Evolutionary conservation across 2,329 filamentous ascomycete species (phyloP), one percentile per base, ranked within the genome.

Genomic region (Hymenoscyphus scutula): DNA sequence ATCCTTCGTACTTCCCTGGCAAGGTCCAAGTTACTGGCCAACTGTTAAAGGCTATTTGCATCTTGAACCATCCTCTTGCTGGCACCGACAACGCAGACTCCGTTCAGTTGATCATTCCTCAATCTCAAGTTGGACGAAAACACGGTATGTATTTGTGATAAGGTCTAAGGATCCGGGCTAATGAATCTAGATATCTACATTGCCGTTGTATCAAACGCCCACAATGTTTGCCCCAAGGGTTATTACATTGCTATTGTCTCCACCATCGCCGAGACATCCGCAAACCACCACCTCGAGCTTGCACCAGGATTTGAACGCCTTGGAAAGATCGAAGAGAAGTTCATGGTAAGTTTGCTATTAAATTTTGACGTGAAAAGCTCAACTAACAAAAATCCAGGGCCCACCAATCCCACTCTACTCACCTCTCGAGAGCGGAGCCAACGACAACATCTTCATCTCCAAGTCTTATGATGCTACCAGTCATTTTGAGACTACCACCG

Each of bases 161-260:
- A 48, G 8, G 2, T 29, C 6, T 10, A 30, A n/a, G 17, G 19
- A n/a, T 4, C 15, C 11, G 10, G 10, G 27, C 56, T 58, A 58
- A 58, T 19, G 0, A 19, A 34, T 25, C 10, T 67, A 95, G 92
- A 98, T 75, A 93, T 99, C 74, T 99, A 99, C 83, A 89, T 99
- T 74, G 94, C 95, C 62, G 90, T 95, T 76, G 92, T 99, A 64
- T 97, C 93, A 1, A 92, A 91, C 45, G 91, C 93, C 41, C 96
- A 99, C 82, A 98, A 96, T 73, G 96, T 99, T 71, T 98, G 94
- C 81, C 95, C 96, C 73, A 96, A 97, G 85, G 94, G 94, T 65
- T 98, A 97, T 86, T 99, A 96, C 83, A 92, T 99, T 71, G 95
- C 95, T 72, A 99, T 98, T 65, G 94, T 99, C 68, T 97, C 92